Base-by-base conservation (phyloP, 2,329 filamentous ascomycete genomes). In the Ceratocystis eucalypticola region DNA sequence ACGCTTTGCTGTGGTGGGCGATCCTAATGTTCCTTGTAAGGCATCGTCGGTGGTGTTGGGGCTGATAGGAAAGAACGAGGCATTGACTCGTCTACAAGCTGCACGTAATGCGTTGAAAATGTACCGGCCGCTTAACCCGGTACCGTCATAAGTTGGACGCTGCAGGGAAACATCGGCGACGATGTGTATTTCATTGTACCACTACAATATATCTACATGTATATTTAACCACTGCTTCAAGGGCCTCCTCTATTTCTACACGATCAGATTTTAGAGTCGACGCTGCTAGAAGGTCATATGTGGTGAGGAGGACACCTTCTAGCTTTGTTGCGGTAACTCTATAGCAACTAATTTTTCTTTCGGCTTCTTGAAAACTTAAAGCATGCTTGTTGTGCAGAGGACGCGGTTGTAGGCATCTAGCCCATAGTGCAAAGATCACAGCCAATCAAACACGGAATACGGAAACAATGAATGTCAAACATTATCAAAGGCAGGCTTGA, bases 1-100 rank as follows among this genome's bases (percentile, higher is more conserved):
- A 12, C 64, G 69, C 30, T 69, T 69, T 65, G 69, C 67, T 3
- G 20, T 66, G n/a, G 41, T 66, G 12, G 69, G 69, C 10, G 67
- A 65, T 5, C 57, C 62, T 46, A 46, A 66, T 61, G 5, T 66
- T 30, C 50, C 66, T 5, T 69, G 66, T 5, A 70, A 70, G 65
- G 62, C 66, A 17, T 65, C 69, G 20, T 66, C 61, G 22, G 33
- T 67, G 8, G 70, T 77, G 66, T 71, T 77, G 41, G 68, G 69
- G 20, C 68, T 76, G n/a, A 67, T 77, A 0, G 76, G 76, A 3
- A 71, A 71, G 45, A 71, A 75, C 1, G 76, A 77, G 68, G 76
- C 66, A 15, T 33, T 67, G 15, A 50, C 48, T 20, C 22, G 69
- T 10, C 22, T 70, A 25, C 30, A 53, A 3, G 50, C 59, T 37